Base-by-base conservation (phyloP, 176 grass and related monocot species). In the Canna indica region DNA sequence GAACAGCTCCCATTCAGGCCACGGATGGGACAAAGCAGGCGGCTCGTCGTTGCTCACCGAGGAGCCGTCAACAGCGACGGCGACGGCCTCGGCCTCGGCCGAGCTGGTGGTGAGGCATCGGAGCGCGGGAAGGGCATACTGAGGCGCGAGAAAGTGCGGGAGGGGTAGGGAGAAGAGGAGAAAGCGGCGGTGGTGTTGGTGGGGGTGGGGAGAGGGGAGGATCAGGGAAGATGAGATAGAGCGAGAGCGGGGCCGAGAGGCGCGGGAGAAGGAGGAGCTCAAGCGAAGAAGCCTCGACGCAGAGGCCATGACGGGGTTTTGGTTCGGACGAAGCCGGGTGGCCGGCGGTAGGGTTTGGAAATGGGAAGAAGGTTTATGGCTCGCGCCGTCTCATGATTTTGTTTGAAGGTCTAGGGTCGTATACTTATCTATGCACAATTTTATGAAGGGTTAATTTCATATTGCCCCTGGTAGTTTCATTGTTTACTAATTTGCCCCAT, bases 1-100 rank as follows among this genome's bases (percentile, higher is more conserved):
- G 77, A 99, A 90, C 6, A 71, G 27, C 33, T 45, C 67, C 94
- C 94, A 99, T 75, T 99, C 94, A 6, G 94, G 90, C 94, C 94
- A 99, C 22, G 90, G 86, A 64, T 99, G 84, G 68, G 68, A 70
- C 12, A 17, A 70, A 32, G 42, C 13, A 25, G 68, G 68, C 7
- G 68, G 24, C 25, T 70, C 68, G 1, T 50, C 44, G 42, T 18
- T 2, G 63, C 35, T 25, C 8, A 20, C 32, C 17, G 44, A 16
- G 44, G 39, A 14, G 12, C 4, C 68, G 16, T 70, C 68, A 1
- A 31, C 15, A 0, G 7, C 68, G 26, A 47, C 8, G 42, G 25
- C 68, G 25, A 3, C 67, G n/a, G 26, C 0, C 14, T 30, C 8
- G 42, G 25, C 68, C 41, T 7, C 67, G n/a, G 26, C 0, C 14